Percentiles rank a stretch among this genome's conserved stretches.
These are phyloP conservation scores for Parascedosporium putredinis DNA, from an alignment of 2,329 filamentous ascomycete genomes.

Conservation along the genomic window DNA sequence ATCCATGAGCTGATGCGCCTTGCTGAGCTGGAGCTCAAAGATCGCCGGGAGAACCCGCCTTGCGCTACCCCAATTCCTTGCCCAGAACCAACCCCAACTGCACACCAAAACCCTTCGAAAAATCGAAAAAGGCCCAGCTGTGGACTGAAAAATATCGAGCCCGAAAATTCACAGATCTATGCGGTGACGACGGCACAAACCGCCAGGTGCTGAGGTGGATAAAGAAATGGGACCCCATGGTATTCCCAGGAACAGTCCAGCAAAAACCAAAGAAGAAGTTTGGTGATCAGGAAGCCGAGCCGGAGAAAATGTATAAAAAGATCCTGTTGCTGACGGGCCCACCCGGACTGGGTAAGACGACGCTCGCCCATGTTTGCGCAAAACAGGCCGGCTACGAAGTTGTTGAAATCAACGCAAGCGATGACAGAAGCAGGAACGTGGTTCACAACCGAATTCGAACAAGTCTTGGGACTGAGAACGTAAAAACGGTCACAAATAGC, in stretches of 20 bases:
- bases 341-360: conserved; percentile 91
- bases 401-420: conserved; percentile 94
- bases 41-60: conserved; percentile 4
- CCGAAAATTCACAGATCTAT: conserved; percentile 80
- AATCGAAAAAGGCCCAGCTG: conserved; percentile 46
- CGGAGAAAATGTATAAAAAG: conserved; percentile 73
- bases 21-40: conserved; percentile 48
- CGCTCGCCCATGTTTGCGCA: conserved; percentile 89
- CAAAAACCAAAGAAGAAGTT: conserved; percentile 42
- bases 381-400: conserved; percentile 93
- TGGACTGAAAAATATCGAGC: conserved; percentile 99
- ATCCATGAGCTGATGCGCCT: conserved; percentile 75
- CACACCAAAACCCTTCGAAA: conserved; percentile 19
- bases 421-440: conserved; percentile 81
- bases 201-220: conserved; percentile 84
- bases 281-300: conserved; percentile 34
- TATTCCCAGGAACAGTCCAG: conserved; percentile 69
- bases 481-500: conserved; percentile 61
- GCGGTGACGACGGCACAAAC: conserved; percentile 91
- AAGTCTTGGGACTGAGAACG: conserved; percentile 86
- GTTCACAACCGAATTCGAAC: conserved; percentile 87
- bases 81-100: background rate
- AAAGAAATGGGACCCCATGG: conserved; percentile 85
- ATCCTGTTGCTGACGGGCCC: conserved; percentile 85
- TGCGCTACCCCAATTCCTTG: background rate